phyloP scores from a whole-genome alignment of 2,329 filamentous ascomycete genomes.

The Penicillium expansum region DNA sequence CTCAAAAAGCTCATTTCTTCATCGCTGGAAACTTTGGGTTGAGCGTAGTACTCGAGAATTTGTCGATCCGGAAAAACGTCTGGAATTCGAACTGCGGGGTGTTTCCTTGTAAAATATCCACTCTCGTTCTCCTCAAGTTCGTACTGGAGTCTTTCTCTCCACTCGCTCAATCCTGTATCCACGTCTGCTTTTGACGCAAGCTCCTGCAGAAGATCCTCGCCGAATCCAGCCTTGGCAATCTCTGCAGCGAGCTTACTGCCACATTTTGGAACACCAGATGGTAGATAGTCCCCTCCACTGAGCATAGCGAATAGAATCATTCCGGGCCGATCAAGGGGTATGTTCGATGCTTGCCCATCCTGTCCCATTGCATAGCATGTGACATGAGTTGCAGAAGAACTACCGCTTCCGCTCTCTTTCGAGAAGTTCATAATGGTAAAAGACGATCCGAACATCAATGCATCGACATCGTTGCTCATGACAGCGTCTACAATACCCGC shows the following conservation, averaged over 20 bases:
- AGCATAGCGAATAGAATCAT: conserved; percentile 94
- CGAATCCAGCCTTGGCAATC: conserved; percentile 85
- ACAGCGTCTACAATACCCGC: conserved; percentile 87
- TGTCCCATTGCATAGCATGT: conserved; percentile 66
- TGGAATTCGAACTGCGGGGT: conserved; percentile 71
- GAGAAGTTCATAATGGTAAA: conserved; percentile 80
- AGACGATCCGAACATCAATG: conserved; percentile 92
- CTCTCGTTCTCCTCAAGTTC: conserved; percentile 83
- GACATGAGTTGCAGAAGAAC: conserved; percentile 71
- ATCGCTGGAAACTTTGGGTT: conserved; percentile 72
- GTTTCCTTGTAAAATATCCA: conserved; percentile 73
- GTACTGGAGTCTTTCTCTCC: conserved; percentile 69
- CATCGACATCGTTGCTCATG: conserved; percentile 93
- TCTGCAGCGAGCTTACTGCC: conserved; percentile 87
- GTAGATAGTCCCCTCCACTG: conserved; percentile 92
- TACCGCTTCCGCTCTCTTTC: conserved; percentile 64
- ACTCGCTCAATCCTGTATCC: conserved; percentile 52
- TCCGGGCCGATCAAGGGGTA: conserved; percentile 69
- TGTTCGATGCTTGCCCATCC: conserved; percentile 25
- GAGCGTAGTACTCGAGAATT: conserved; percentile 80
- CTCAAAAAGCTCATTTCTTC: conserved; percentile 57
- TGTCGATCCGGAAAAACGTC: conserved; percentile 76
- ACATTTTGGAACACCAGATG: conserved; percentile 81
- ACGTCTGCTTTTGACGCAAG: conserved; percentile 54
- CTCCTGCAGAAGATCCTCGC: conserved; percentile 61